Evolutionary conservation across 306 rosid genomes (phyloP).

Genomic region (Quercus variabilis): DNA sequence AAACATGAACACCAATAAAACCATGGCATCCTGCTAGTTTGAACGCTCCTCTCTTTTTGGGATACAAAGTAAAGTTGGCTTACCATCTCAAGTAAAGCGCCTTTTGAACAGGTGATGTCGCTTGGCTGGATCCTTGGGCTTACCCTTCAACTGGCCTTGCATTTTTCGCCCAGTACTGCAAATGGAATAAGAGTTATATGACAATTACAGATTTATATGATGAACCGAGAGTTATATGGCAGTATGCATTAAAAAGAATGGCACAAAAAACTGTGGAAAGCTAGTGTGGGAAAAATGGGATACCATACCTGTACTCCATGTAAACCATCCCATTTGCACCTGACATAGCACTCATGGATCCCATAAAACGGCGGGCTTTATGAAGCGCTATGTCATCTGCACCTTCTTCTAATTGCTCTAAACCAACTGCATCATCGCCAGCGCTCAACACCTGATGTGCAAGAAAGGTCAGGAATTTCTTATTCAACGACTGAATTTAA

Average conservation of each 20-base stretch:
- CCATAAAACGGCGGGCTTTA: conserved; percentile 60
- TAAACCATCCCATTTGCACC: conserved; percentile 91
- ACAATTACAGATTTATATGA: conserved; percentile 6
- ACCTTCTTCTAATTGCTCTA: conserved; percentile 90
- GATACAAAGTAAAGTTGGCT: background rate
- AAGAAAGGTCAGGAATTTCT: conserved; percentile 15
- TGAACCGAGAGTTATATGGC: background rate
- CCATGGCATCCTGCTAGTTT: background rate
- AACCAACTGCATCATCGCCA: conserved; percentile 84
- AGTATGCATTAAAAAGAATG: background rate
- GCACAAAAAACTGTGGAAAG: background rate
- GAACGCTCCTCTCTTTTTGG: background rate
- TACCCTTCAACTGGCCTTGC: conserved; percentile 68
- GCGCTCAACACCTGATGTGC: conserved; percentile 73
- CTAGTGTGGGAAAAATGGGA: background rate
- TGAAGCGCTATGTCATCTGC: conserved; percentile 79
- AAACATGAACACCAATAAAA: background rate
- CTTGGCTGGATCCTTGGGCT: conserved; percentile 89
- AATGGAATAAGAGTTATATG: background rate
- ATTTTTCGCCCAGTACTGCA: conserved; percentile 58
- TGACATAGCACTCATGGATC: conserved; percentile 91
- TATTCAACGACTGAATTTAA: conserved; percentile 6
- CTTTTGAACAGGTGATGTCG: conserved; percentile 65
- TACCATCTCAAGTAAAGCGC: conserved; percentile 45
- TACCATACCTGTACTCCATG: conserved; percentile 82